Evolutionary conservation across 177 flowering plant species (phyloP).

Genomic region (Vitis hybrid): DNA sequence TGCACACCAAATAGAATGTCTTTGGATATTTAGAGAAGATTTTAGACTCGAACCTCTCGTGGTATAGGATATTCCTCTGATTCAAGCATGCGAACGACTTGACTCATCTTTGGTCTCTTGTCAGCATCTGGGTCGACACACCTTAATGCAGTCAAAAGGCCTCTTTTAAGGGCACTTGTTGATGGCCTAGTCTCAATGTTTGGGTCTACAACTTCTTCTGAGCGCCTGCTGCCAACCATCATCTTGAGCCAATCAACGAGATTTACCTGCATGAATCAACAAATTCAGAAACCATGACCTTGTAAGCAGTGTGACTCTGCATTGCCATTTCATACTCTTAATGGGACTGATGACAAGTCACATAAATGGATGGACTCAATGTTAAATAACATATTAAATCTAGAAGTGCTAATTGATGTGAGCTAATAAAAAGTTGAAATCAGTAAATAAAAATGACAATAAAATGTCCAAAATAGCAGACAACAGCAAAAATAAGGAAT

Average conservation of each 20-base stretch:
- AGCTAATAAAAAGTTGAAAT: too few species aligned
- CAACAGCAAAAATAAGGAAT: too few species aligned
- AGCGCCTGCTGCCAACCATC: slow-evolving; percentile 49
- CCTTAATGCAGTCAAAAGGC: slow-evolving; percentile 44
- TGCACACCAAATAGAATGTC: too few species aligned
- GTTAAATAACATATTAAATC: too few species aligned
- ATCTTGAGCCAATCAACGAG: slow-evolving; percentile 54
- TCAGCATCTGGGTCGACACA: slow-evolving; percentile 51
- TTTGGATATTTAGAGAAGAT: too few species aligned
- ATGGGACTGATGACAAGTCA: too few species aligned
- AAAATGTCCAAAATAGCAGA: too few species aligned
- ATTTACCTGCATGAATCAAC: slow-evolving; percentile 23
- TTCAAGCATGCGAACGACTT: slow-evolving; percentile 41
- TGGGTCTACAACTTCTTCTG: slow-evolving; percentile 54
- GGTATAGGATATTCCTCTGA: slow-evolving; percentile 37
- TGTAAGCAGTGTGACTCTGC: too few species aligned
- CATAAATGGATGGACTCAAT: too few species aligned
- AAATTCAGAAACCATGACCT: background rate
- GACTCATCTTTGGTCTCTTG: slow-evolving; percentile 44
- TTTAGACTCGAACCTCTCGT: slow-evolving; percentile 26
- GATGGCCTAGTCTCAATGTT: slow-evolving; percentile 45
- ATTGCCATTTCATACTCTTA: too few species aligned
- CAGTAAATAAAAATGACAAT: too few species aligned
- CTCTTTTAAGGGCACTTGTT: slow-evolving; percentile 43
- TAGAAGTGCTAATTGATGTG: too few species aligned